phyloP scores from a whole-genome alignment of 2,329 filamentous ascomycete species.

The Calonectria naviculata region DNA sequence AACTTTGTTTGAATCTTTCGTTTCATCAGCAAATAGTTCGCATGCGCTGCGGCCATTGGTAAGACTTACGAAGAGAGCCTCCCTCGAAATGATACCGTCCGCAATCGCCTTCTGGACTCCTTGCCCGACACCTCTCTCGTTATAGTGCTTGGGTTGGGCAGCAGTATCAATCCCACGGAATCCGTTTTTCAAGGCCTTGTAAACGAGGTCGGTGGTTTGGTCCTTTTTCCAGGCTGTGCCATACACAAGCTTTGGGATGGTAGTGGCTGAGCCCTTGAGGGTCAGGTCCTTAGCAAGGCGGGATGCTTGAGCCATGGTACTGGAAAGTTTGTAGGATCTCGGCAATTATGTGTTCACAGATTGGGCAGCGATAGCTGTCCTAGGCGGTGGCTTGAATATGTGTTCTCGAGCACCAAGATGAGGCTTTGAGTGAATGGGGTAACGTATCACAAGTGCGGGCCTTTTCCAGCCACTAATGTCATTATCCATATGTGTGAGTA shows the following conservation, averaged over 20 bases:
- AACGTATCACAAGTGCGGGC: neutral
- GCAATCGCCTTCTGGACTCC: slow-evolving; percentile 72
- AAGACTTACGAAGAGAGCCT: slow-evolving; percentile 70
- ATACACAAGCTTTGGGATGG: slow-evolving; percentile 72
- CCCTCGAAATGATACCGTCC: slow-evolving; percentile 64
- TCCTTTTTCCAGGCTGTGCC: slow-evolving; percentile 91
- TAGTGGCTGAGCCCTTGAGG: slow-evolving; percentile 44
- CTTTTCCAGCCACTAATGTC: neutral
- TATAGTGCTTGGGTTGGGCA: slow-evolving; percentile 82
- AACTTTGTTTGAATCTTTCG: slow-evolving; percentile 84
- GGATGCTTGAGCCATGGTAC: slow-evolving; percentile 40
- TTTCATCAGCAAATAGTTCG: neutral
- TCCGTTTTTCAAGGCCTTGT: slow-evolving; percentile 73
- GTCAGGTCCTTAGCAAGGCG: slow-evolving; percentile 47
- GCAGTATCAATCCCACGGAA: slow-evolving; percentile 83
- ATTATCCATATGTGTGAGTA: neutral
- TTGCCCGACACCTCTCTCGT: slow-evolving; percentile 76
- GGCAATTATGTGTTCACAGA: neutral
- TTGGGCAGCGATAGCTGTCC: neutral
- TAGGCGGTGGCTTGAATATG: neutral
- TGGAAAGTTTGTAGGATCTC: neutral
- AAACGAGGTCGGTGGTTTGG: slow-evolving; percentile 73
- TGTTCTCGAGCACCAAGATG: neutral
- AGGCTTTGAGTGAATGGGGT: neutral
- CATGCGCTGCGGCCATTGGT: neutral